Evolutionary conservation across 75 land plant genomes (phyloP), one percentile per base, ranked within the genome.

Genomic region (Picea glauca): DNA sequence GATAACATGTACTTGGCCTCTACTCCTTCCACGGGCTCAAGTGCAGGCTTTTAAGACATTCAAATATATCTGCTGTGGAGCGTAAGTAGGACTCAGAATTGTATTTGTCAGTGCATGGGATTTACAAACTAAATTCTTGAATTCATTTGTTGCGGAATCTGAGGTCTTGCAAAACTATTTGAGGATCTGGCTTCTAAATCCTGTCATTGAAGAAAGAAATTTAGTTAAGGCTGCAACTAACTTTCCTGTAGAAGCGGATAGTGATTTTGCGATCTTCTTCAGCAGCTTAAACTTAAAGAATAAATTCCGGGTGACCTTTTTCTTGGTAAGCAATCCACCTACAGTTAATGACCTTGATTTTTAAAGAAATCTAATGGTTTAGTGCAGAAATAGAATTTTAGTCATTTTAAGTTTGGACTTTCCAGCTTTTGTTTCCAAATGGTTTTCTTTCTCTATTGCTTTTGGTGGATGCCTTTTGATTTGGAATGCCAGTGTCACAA

Each of bases 41-140:
- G 74, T 70, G 74, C 74, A 70, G 74, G 50, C 74, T 43, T 70
- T 66, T 70, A 43, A 70, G 74, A 70, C 74, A 70, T 70, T 2
- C 74, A 70, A 20, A 70, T n/a, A 43, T 70, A 43, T 43, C 54
- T 70, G 26, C 74, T 9, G 54, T 43, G 74, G 74, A 70, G 35
- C 72, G 33, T 67, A 67, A 67, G 74, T 70, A 43, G 74, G 35
- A 70, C 74, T 23, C 43, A n/a, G 43, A 70, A 17, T 70, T 70
- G 50, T 35, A 70, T 70, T n/a, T 70, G 54, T 43, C 43, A 21
- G 50, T 70, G 74, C 20, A 70, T 70, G 54, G 74, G 26, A 70
- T 43, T 70, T 70, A 11, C 74, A 43, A 46, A 63, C 35, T 70
- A 23, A 15, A 70, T 8, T 18, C 11, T 70, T 70, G 50, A 43